Conservation (phyloP, 352 stramenopile genomes). For the Phytophthora idaei region DNA sequence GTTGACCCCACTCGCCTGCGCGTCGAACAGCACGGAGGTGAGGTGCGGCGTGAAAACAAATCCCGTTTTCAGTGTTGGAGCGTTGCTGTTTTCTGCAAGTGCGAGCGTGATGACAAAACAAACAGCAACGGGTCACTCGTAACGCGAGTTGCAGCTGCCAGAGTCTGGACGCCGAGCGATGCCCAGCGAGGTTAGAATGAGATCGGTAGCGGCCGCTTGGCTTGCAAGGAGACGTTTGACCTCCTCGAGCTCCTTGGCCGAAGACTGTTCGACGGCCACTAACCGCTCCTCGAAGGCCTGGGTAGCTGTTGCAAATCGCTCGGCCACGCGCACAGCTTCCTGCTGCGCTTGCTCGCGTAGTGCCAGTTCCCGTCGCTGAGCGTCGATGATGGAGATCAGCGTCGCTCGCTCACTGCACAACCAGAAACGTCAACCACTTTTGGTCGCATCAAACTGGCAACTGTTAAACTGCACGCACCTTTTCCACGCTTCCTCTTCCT, state of each 20-base stretch:
- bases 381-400: slow-evolving; percentile 66
- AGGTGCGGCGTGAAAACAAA: slow-evolving; percentile 9
- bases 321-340: slow-evolving; percentile 56
- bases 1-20: slow-evolving; percentile 1
- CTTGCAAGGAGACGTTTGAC: slow-evolving; percentile 50
- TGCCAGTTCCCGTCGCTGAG: slow-evolving; percentile 63
- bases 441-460: not conserved
- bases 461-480: slow-evolving; percentile 25
- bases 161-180: slow-evolving; percentile 32
- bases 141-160: slow-evolving; percentile 17
- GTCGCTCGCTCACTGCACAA: slow-evolving; percentile 52
- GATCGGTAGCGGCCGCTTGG: slow-evolving; percentile 50
- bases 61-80: not conserved
- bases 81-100: no score
- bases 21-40: not conserved
- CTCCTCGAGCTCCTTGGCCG: slow-evolving; percentile 46
- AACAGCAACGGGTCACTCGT: slow-evolving; percentile 16
- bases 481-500: slow-evolving; percentile 47
- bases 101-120: not conserved
- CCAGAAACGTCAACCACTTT: not conserved
- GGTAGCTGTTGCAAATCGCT: slow-evolving; percentile 59
- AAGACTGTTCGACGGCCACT: slow-evolving; percentile 49
- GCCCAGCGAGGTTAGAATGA: slow-evolving; percentile 62
- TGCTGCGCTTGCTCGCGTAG: slow-evolving; percentile 55
- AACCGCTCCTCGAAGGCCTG: slow-evolving; percentile 67